Percentiles rank a stretch among this genome's conserved stretches.
Conservation (phyloP, 208 protist species). For the Leishmania arabica region DNA sequence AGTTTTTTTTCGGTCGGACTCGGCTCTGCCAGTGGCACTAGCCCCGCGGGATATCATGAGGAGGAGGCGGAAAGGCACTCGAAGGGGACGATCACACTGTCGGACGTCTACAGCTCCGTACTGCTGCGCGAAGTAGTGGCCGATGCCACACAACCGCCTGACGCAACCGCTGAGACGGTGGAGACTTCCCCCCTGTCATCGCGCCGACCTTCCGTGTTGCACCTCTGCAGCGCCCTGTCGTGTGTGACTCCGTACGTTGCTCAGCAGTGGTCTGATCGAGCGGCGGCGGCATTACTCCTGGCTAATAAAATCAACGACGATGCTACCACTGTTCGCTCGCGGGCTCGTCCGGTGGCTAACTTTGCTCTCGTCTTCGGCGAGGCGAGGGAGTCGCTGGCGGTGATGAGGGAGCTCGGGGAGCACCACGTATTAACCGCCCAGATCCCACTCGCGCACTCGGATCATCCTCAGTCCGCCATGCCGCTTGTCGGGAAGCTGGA, state of each 20-base stretch:
- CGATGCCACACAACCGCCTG: neutral
- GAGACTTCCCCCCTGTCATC: neutral
- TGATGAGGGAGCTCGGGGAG: conserved; percentile 19
- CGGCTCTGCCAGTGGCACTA: neutral
- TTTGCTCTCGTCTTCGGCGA: conserved; percentile 24
- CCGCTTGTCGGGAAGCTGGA: conserved; percentile 2
- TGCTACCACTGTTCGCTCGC: neutral
- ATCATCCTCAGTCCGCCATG: neutral
- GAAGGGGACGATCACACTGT: neutral
- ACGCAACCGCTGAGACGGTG: neutral
- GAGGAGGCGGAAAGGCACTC: neutral
- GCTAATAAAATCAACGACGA: neutral
- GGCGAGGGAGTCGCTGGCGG: neutral
- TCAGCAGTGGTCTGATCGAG: conserved; percentile 30
- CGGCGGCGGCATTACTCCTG: neutral
- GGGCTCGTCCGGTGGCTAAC: conserved; percentile 3
- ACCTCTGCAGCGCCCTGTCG: conserved; percentile 22
- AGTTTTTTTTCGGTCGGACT: conserved; percentile 6
- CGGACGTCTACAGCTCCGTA: conserved; percentile 16
- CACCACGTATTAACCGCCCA: conserved; percentile 6
- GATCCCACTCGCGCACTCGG: too few relatives aligned
- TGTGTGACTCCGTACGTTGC: conserved; percentile 19
- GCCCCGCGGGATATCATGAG: neutral
- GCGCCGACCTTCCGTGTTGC: conserved; percentile 14
- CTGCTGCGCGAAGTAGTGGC: neutral